Evolutionary conservation across 139 green algal genomes (phyloP).

Genomic region (Dunaliella primolecta): DNA sequence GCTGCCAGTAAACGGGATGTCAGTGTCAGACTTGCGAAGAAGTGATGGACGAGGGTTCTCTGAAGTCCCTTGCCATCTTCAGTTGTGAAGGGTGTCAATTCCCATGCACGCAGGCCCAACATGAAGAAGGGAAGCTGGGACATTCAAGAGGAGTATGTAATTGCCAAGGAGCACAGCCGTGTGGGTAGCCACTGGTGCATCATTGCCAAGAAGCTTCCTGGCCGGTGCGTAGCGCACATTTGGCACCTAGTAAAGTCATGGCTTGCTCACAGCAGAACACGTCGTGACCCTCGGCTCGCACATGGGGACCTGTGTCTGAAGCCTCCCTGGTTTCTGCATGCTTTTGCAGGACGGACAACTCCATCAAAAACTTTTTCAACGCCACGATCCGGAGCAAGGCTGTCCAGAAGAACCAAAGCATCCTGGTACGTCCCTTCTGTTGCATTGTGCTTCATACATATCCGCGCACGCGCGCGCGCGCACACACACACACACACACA

Average conservation of each 20-base stretch:
- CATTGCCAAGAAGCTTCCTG: constrained; percentile 11
- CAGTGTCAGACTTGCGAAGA: too few species aligned
- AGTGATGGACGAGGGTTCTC: too few species aligned
- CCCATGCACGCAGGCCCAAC: not conserved
- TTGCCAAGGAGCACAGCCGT: constrained; percentile 8
- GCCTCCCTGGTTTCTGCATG: too few species aligned
- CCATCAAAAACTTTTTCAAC: constrained; percentile 78
- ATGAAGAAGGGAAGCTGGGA: constrained; percentile 18
- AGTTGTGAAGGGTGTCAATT: too few species aligned
- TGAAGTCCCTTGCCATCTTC: too few species aligned
- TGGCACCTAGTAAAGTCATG: too few species aligned
- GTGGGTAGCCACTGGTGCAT: constrained; percentile 15
- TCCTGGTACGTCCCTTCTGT: constrained; percentile 12
- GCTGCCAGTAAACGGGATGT: too few species aligned
- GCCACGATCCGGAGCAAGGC: constrained; percentile 33
- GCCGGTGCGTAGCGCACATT: not conserved
- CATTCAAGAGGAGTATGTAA: constrained; percentile 10
- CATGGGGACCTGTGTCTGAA: too few species aligned
- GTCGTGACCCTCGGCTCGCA: too few species aligned
- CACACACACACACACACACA: not conserved
- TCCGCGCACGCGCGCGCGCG: not conserved
- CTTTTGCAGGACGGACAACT: constrained; percentile 60
- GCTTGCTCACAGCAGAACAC: too few species aligned
- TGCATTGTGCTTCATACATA: not conserved
- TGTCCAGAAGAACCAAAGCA: constrained; percentile 9